Evolutionary conservation across 345 rosid species (phyloP), one percentile per base, ranked within the genome.

Genomic region (Microcos paniculata): DNA sequence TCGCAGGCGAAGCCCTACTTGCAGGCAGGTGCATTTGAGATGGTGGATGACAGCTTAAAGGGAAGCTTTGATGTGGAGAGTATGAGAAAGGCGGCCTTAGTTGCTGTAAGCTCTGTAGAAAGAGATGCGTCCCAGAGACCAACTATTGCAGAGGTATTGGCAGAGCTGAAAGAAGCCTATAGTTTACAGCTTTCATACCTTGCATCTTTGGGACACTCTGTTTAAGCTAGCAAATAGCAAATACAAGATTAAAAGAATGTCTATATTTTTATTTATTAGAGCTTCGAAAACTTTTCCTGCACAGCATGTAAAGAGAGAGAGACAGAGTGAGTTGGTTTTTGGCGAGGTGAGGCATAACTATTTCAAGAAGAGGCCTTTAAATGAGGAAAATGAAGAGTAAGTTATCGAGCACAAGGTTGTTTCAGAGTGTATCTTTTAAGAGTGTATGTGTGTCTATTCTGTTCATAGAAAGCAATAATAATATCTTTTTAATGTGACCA

Each of bases 1-100:
- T 53, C 79, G 83, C 92, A 94, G 96, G 98, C 98, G 33, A 92
- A 88, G 77, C 97, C 95, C 33, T 88, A 91, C 82, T 85, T 94
- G 84, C 98, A 91, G 84, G 97, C 97, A 52, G 95, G 92, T 62
- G 88, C 94, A 62, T 90, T 88, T 48, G 94, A 94, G 84, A 89
- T 92, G 71, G 94, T 90, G 76, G 97, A 92, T 42, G 94, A 89
- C 48, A 81, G 82, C 74, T 71, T 94, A 71, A 83, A 85, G 71
- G 97, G 87, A 72, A 85, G 70, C 43, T 92, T 88, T 31, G 93
- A 90, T 52, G 85, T 73, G 78, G 91, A 80, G 76, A 91, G 98
- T 85, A 89, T 92, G 96, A 89, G 68, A 77, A 88, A 73, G 77
- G 88, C 90, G 13, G 89, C 97, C 42, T 79, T 63, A 26, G 77